These are phyloP conservation scores for Austroboletus novae-zelandiae DNA, from an alignment of 1,284 basidiomycete species.

Conservation along the genomic window DNA sequence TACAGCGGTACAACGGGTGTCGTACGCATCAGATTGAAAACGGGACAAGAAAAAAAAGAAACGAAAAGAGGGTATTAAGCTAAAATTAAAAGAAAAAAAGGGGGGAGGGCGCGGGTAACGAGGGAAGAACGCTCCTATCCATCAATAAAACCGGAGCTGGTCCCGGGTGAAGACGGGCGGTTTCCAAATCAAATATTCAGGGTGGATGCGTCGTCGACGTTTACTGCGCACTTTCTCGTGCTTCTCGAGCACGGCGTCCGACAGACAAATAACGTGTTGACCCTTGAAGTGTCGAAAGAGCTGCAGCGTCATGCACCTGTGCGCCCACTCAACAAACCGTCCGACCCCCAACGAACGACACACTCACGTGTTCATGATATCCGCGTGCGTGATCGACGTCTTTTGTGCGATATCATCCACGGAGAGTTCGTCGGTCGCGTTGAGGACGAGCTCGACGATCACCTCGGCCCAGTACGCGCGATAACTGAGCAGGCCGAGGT, in stretches of 20 bases:
- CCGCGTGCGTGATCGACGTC: conserved; percentile 95
- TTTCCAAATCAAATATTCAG: conserved; percentile 87
- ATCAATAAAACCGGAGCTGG: conserved; percentile 85
- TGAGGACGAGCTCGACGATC: conserved; percentile 89
- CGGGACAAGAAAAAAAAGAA: background rate
- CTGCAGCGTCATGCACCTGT: conserved; percentile 92
- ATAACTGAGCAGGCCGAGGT: conserved; percentile 92
- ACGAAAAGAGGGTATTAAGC: background rate
- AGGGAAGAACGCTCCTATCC: background rate
- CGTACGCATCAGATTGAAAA: conserved; percentile 2
- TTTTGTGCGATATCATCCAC: conserved; percentile 98
- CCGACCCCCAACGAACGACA: background rate
- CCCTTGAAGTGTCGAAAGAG: conserved; percentile 97
- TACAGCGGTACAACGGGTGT: conserved; percentile 22
- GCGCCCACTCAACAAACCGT: too few species aligned
- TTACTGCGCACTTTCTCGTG: conserved; percentile 86
- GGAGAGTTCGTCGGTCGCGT: conserved; percentile 74
- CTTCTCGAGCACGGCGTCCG: conserved; percentile 88
- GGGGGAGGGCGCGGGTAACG: background rate
- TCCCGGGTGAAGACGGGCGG: conserved; percentile 91
- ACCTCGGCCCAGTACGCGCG: conserved; percentile 98
- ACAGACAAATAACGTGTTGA: conserved; percentile 91
- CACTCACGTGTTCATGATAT: conserved; percentile 96
- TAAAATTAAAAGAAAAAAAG: background rate
- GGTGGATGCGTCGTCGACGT: conserved; percentile 75